Evolutionary conservation across 75 land plant species (phyloP), one percentile per base, ranked within the genome.

Genomic region (Selaginella tamariscina): DNA sequence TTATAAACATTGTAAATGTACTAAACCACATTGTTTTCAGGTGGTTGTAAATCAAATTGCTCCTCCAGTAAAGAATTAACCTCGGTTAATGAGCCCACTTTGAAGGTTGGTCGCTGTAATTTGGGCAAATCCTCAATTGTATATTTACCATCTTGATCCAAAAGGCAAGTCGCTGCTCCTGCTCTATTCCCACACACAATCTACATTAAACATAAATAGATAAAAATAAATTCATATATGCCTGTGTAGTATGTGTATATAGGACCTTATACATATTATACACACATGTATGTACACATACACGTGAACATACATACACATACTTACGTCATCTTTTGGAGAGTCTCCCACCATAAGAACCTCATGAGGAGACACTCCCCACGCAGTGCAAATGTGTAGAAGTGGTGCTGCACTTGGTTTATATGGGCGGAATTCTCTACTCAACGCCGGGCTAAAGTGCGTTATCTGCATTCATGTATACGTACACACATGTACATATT

Each of bases 311-410:
- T 15, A 22, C 18, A 66, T 11, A 27, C 20, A 66, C 13, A 23
- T 1, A 65, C 78, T 76, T 33, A 76, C 90, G 77, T 92, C 98
- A 78, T 92, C 98, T 63, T 77, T 72, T 2, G 85, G 80, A 70
- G 90, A 86, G 75, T 92, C 98, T 55, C 95, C 98, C 71, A 92
- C 77, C 98, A 92, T 92, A 69, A 92, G 77, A 27, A 92, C 98
- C 73, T 92, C 90, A 59, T 73, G 56, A 21, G 98, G 88, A 1
- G 69, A 70, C 60, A 86, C 82, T 27, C 69, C 82, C 98, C 98
- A 92, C 13, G 73, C 54, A 18, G 81, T 74, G 74, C 98, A 92
- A 33, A 92, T 92, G 70, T 86, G 90, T 23, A 89, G 74, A 55
- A 92, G 65, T 1, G 98, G 98, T 70, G 88, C 90, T 2, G 98